Percentiles rank a stretch among this genome's conserved stretches.
phyloP scores from a whole-genome alignment of 2,329 filamentous ascomycete species.

The Talaromyces sp. region DNA sequence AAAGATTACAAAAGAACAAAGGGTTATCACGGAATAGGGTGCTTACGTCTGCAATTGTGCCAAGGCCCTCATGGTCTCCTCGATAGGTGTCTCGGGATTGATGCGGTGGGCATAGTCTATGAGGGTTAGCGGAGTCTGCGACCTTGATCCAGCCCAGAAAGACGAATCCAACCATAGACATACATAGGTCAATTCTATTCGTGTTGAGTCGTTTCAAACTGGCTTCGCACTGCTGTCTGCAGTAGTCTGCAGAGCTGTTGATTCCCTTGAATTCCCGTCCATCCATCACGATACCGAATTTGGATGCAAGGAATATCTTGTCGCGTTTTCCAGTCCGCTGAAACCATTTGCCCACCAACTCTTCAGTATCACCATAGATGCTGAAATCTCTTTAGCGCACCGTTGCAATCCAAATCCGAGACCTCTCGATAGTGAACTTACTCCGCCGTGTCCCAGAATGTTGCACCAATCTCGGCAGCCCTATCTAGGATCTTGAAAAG shows the following conservation, averaged over 20 bases:
- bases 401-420: neutral
- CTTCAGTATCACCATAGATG: neutral
- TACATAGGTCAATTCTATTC: neutral
- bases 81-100: neutral
- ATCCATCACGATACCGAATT: slow-evolving; percentile 41
- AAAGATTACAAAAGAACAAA: neutral
- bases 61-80: neutral
- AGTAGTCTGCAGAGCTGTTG: slow-evolving; percentile 32
- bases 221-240: slow-evolving; percentile 19
- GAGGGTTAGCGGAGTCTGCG: neutral
- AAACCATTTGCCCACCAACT: neutral
- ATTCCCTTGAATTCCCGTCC: slow-evolving; percentile 22
- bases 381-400: neutral
- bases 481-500: neutral
- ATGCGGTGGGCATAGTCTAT: neutral
- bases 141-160: neutral
- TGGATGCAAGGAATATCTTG: slow-evolving; percentile 53
- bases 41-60: neutral
- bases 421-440: slow-evolving; percentile 1
- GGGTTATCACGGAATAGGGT: neutral
- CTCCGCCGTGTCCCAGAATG: slow-evolving; percentile 8
- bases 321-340: slow-evolving; percentile 19
- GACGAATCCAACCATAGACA: too few species aligned
- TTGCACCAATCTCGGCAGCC: neutral
- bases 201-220: neutral